Base-by-base conservation (phyloP, 2,329 filamentous ascomycete species). In the Neofusicoccum cordaticola region DNA sequence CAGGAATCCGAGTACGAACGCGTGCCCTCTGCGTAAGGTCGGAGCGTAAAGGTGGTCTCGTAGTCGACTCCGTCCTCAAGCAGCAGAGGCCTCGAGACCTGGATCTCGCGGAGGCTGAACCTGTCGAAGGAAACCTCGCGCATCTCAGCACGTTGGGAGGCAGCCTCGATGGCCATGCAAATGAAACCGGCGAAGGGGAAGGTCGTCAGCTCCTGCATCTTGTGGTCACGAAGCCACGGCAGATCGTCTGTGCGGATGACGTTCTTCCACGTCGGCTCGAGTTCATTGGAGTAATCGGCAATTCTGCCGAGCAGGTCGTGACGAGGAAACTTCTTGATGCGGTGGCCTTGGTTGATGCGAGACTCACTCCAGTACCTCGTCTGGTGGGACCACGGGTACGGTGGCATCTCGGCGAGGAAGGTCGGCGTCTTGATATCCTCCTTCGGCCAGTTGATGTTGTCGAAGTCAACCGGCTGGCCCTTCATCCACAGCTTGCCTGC, bases 131-230 rank as follows among this genome's bases (percentile, higher is more conserved):
- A 13, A 11, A 63, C 34, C 7, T 50, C 64, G 15, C 64, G 47
- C 48, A 66, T 52, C 13, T 11, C 27, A 4, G 62, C 62, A 8
- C 62, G 42, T n/a, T 58, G 62, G 0, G 62, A 34, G 4, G 63
- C 56, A 8, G 63, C 75, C 65, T 77, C 74, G 17, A 77, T 62
- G 7, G 71, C 72, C 68, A 75, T 72, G 15, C 66, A 63, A 5
- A 75, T 47, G 65, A 71, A 72, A 2, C 73, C 74, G 5, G 74
- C 71, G 8, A 68, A 73, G 1, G 75, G 75, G 58, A 69, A 76
- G 13, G 76, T 66, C 12, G 67, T 71, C 1, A 70, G 61, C 13
- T 66, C 67, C 60, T 75, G 70, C 47, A 72, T 71, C 62, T 58
- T 69, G 67, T 71, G 74, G 63, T 69, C 37, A 15, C 66, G 39